Conservation (phyloP, 1,139 yeast genomes). For the Candida anutae region DNA sequence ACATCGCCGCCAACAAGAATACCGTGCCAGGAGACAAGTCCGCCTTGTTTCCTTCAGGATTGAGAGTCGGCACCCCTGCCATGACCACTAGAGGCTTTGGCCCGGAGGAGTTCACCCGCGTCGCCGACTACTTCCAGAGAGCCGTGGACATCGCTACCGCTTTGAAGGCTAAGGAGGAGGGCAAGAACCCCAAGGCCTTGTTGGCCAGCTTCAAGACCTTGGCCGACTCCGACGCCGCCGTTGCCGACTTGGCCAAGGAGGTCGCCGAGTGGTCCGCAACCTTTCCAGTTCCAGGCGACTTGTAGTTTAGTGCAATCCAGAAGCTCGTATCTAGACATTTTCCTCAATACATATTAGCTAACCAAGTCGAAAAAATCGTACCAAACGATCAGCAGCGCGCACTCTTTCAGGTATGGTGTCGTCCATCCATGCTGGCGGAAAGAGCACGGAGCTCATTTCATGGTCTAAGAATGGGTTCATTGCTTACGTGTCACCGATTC, state of each 20-base stretch:
- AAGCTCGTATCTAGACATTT: too few relatives aligned
- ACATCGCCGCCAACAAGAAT: conserved; percentile 93
- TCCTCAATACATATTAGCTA: too few relatives aligned
- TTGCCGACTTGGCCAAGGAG: conserved; percentile 52
- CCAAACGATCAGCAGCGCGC: too few relatives aligned
- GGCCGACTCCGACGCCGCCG: conserved; percentile 52
- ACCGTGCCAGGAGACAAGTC: conserved; percentile 95
- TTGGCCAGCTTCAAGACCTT: conserved; percentile 56
- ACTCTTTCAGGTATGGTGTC: too few relatives aligned
- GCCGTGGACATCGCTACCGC: conserved; percentile 65
- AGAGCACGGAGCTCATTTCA: conserved; percentile 28
- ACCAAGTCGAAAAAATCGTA: too few relatives aligned
- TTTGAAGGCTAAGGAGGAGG: conserved; percentile 53
- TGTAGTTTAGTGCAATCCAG: too few relatives aligned
- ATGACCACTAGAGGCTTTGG: conserved; percentile 96
- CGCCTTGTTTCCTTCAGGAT: conserved; percentile 91
- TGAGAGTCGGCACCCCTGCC: conserved; percentile 96
- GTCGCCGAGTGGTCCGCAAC: conserved; percentile 59
- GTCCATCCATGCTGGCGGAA: too few relatives aligned
- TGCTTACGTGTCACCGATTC: conserved; percentile 42
- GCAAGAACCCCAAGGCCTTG: conserved; percentile 55
- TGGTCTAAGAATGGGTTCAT: conserved; percentile 76
- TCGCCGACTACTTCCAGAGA: conserved; percentile 68
- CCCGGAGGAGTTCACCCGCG: conserved; percentile 66
- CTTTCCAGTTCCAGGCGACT: conserved; percentile 78